Evolutionary conservation across 2,329 filamentous ascomycete species (phyloP), one percentile per base, ranked within the genome.

Genomic region (Botrytis deweyae): DNA sequence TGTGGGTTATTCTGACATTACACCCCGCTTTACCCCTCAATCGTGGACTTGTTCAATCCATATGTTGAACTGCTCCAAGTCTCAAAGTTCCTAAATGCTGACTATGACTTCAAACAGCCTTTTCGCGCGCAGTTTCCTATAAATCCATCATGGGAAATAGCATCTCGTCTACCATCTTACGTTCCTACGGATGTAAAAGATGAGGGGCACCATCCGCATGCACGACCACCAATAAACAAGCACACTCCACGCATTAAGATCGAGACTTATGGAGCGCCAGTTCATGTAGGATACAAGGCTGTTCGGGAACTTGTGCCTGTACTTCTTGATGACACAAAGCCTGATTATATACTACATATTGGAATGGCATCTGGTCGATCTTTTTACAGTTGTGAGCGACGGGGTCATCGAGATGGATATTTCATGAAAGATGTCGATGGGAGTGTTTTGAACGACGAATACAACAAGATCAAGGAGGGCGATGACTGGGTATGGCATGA

Each of bases 121-220:
- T 97, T 97, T 82, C 90, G 91, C 78, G 86, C 84, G n/a, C 84
- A 91, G 63, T 90, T 91, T 80, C 88, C 90, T 42, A 84, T 91
- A 74, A 97, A 97, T 80, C 93, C 94, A 14, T 94, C 93, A 4
- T 95, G 89, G 87, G 88, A 95, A 80, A 95, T 97, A 80, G 90
- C 92, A 67, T 86, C 85, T 40, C 85, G 84, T 33, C 88, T 97
- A n/a, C 91, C 93, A 5, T 82, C 87, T 3, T 87, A 88, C 77
- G 87, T 95, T 8, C 88, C 66, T 33, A 42, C 49, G 1, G 33
- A 44, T 42, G 36, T 9, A 9, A 22, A 58, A 52, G 7, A 58
- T n/a, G 66, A 44, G 49, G 36, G 36, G 6, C 66, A 44, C n/a
- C 66, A 69, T 69, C 66, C 66, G 12, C 66, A 69, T 25, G 66